Evolutionary conservation across 1,284 basidiomycete genomes (phyloP).

Genomic region (Flammula alnicola): DNA sequence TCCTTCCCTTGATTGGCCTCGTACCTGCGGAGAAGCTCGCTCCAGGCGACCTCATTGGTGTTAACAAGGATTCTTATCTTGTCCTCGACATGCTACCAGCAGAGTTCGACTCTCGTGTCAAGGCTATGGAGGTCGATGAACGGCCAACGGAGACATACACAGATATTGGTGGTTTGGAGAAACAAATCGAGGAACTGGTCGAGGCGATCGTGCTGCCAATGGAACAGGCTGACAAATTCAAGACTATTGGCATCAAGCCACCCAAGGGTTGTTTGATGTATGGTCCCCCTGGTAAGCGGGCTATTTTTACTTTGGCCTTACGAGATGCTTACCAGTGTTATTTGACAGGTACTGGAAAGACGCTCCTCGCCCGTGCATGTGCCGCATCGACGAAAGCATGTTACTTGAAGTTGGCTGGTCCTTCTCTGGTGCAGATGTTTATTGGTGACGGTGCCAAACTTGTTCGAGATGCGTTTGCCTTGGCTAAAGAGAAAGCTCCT

Average conservation of each 20-base stretch:
- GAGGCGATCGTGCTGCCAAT: constrained; percentile 92
- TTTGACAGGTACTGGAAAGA: constrained; percentile 87
- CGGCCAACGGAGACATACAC: constrained; percentile 98
- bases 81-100: constrained; percentile 95
- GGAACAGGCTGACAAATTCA: constrained; percentile 98
- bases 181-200: constrained; percentile 98
- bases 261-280: constrained; percentile 98
- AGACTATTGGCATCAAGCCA: constrained; percentile 95
- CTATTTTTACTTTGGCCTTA: constrained; percentile 6
- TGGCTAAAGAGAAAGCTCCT: constrained; percentile 96
- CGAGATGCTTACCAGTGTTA: constrained; percentile 10
- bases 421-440: constrained; percentile 98
- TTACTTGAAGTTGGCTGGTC: constrained; percentile 97
- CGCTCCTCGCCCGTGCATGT: constrained; percentile 95
- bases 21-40: constrained; percentile 90
- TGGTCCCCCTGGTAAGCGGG: constrained; percentile 81
- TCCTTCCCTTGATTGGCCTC: constrained; percentile 96
- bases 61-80: constrained; percentile 99
- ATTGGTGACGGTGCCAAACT: constrained; percentile 98
- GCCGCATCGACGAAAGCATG: constrained; percentile 98
- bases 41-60: constrained; percentile 95
- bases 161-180: constrained; percentile 97
- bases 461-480: constrained; percentile 96
- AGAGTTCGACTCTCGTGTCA: constrained; percentile 98
- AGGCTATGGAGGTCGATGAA: constrained; percentile 99